Base-by-base conservation (phyloP, 139 green algal genomes). In the Mesotaenium endlicherianum region DNA sequence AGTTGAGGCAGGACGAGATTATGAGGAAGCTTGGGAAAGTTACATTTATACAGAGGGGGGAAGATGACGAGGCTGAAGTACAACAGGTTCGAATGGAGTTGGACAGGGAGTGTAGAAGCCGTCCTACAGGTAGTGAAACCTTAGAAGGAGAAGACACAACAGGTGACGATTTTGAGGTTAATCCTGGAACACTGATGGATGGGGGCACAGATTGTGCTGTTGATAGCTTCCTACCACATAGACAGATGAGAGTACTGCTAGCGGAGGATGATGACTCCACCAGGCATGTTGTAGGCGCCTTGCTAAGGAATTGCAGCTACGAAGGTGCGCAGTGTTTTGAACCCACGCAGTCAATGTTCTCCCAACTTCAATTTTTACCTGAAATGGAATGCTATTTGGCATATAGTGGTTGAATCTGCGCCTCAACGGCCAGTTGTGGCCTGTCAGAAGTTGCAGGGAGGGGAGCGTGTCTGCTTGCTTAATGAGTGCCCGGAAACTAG, bases 181-280 rank as follows among this genome's bases (percentile, higher is more conserved):
- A 79, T 38, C 30, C 39, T 38, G 70, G 70, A 6, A 30, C 45
- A 36, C 31, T 69, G 26, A 70, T 43, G 16, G 40, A 79, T 5
- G 71, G 71, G 31, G 11, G 8, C 8, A 36, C 16, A 26, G 70
- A 64, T 31, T 8, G 49, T 36, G 49, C 36, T 30, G 47, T 44
- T 44, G 78, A 85, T 68, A 38, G 40, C 30, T 85, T 79, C 20
- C 42, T 77, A 36, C 78, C 78, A 31, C 68, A 71, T n/a, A 30
- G 67, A 26, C 58, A 84, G 26, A 26, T 86, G 70, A 79, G 50
- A 42, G 80, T 86, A 31, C 76, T 86, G 80, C 80, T 86, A 16
- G 80, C 75, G 20, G 80, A 86, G 74, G 80, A 86, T 30, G 80
- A 86, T n/a, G 80, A 86, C 80, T 86, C 45, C 71, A 86, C 80